A percentile compares a stretch with the other conserved stretches of the same genome.
phyloP scores from a whole-genome alignment of 2,329 filamentous ascomycete species.

The Paraconiothyrium brasiliense region DNA sequence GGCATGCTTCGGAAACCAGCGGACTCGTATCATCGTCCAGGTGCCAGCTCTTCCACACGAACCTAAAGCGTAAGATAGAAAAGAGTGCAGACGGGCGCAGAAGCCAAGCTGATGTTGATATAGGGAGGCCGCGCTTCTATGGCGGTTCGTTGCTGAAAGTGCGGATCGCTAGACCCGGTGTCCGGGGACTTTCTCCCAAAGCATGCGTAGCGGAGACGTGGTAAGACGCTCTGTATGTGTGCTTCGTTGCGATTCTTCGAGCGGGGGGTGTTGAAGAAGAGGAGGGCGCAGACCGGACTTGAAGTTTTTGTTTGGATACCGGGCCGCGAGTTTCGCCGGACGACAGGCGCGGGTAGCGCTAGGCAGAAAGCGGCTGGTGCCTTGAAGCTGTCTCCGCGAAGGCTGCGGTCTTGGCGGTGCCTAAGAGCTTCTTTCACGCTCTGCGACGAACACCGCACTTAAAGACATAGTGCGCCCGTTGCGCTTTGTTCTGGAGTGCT shows the following conservation, averaged over 20 bases:
- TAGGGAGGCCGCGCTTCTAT: conserved; percentile 94
- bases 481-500: conserved; percentile 11
- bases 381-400: conserved; percentile 37
- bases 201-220: conserved; percentile 59
- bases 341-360: conserved; percentile 37
- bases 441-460: conserved; percentile 4
- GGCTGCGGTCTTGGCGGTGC: conserved; percentile 13
- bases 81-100: conserved; percentile 65
- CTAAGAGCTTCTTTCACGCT: conserved; percentile 17
- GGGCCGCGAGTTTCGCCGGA: conserved; percentile 31
- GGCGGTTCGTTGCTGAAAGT: conserved; percentile 98
- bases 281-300: conserved; percentile 5
- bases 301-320: conserved; percentile 34
- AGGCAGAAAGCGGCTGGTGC: conserved; percentile 37
- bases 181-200: conserved; percentile 99
- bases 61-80: conserved; percentile 31
- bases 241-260: conserved; percentile 99
- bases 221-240: conserved; percentile 76
- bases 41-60: conserved; percentile 55
- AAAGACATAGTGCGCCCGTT: conserved; percentile 14
- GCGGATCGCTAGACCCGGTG: conserved; percentile 65
- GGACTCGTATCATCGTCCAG: conserved; percentile 94
- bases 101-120: conserved; percentile 52
- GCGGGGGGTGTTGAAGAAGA: conserved; percentile 77
- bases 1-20: conserved; percentile 55